Conservation (phyloP, 371 early-diverging fungal species). For the Syncephalastrum sp. region DNA sequence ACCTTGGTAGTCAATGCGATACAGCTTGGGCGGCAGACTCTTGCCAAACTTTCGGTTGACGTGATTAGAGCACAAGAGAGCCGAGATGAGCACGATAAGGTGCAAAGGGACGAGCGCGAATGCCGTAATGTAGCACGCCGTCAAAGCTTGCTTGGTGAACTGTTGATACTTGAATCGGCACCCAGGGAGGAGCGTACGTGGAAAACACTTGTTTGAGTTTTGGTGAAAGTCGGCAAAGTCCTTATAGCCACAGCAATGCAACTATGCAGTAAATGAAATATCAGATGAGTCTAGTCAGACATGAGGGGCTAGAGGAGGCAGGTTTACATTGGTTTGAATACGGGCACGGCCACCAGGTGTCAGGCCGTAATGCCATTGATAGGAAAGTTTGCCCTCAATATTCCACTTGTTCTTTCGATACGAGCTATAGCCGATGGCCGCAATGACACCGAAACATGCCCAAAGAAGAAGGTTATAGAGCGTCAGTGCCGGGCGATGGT, state of each 20-base stretch:
- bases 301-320: not conserved
- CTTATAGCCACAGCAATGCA: conserved; percentile 63
- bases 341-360: conserved; percentile 36
- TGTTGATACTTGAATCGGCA: conserved; percentile 51
- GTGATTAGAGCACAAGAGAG: conserved; percentile 58
- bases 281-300: not conserved
- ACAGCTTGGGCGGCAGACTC: conserved; percentile 48
- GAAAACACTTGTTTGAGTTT: conserved; percentile 57
- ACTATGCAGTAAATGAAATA: conserved; percentile 17
- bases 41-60: conserved; percentile 54
- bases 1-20: conserved; percentile 47
- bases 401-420: conserved; percentile 53
- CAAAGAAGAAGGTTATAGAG: conserved; percentile 54
- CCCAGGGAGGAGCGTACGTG: conserved; percentile 52
- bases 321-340: conserved; percentile 44
- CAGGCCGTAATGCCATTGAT: conserved; percentile 49
- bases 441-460: conserved; percentile 55
- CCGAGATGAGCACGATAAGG: conserved; percentile 48
- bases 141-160: conserved; percentile 43
- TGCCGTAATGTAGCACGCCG: conserved; percentile 44
- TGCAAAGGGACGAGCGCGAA: conserved; percentile 50
- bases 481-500: conserved; percentile 46
- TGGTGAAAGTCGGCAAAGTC: conserved; percentile 54
- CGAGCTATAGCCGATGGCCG: conserved; percentile 54
- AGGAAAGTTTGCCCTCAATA: conserved; percentile 44